Evolutionary conservation across 2,329 filamentous ascomycete genomes (phyloP), one percentile per base, ranked within the genome.

Genomic region (Didymella sp.): DNA sequence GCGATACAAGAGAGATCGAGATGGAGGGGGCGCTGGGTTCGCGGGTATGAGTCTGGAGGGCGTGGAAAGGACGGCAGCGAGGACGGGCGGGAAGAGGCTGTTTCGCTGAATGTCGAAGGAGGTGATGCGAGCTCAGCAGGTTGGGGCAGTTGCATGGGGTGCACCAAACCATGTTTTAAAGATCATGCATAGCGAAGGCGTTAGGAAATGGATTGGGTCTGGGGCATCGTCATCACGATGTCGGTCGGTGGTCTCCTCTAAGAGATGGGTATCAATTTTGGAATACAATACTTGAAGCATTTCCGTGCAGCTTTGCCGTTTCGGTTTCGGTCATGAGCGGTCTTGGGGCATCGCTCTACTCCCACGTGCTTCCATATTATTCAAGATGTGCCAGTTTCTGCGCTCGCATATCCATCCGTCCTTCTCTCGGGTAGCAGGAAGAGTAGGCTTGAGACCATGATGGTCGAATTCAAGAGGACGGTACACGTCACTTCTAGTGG

Each of bases 1-100:
- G 53, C 81, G 89, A 45, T 90, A 91, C 73, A 88, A 85, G 71
- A 74, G 82, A 41, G 79, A 84, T 22, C 79, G 84, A 4, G 88
- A 89, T 67, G 87, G 87, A 30, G 85, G 86, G 0, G 85, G 85
- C 0, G 79, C 81, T 6, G 81, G 81, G 1, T 81, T 82, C 59
- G 78, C 78, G 35, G 81, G 80, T 1, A 67, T 82, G 68, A 82
- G 80, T 69, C 51, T 82, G 55, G 79, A 81, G 58, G 80, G 80
- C 0, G 73, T 75, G 61, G 76, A 81, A 72, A 74, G 76, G 62
- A 73, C 77, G 24, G 75, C 79, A 43, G 74, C 73, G 6, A 73
- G 78, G 61, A 79, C 77, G 52, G 79, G 79, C 5, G 80, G 80
- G 25, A 74, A 72, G 68, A 75, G 76, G 55, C 49, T 82, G 56